Evolutionary conservation across 106 monocot genomes (phyloP), one percentile per base, ranked within the genome.

Genomic region (Allium sativum): DNA sequence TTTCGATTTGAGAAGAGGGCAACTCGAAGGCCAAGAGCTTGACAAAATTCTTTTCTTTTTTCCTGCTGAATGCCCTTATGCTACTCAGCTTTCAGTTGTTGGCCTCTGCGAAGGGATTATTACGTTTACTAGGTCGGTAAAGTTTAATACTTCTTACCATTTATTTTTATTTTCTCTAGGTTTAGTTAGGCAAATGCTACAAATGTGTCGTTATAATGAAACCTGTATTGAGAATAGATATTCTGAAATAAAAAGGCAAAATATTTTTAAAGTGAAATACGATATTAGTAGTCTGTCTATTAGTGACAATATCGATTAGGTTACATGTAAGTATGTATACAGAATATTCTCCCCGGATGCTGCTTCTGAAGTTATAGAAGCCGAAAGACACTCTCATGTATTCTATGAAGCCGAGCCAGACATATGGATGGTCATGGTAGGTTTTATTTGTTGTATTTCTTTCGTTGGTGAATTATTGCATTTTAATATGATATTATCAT

Each of bases 361-460:
- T 66, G 76, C 81, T 70, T 90, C 86, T 72, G 96, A 96, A 56
- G 79, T 82, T 43, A 96, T 96, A 44, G 96, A 96, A 76, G 84
- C 87, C 52, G 96, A 96, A 53, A 84, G 68, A 64, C 84, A 88
- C 65, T 79, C 84, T 42, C 76, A 96, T 78, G 84, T 87, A 9
- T 96, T 96, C 70, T 87, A 78, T 66, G 68, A 91, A 53, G 84
- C 87, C 48, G 95, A 96, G 67, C 68, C 82, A 50, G 96, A 96
- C 72, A 87, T 96, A 75, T 96, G 96, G 96, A 87, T 96, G 79
- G 77, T 96, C 59, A 73, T 91, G 96, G 96, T 96, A 74, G 64
- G 71, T 53, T 50, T 6, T 42, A 47, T 42, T 4, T 54, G 31
- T 61, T 16, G 62, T 22, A 40, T 14, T 31, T 31, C 5, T 31